phyloP scores from a whole-genome alignment of 2,329 filamentous ascomycete genomes.

The Fusarium protoensiforme region DNA sequence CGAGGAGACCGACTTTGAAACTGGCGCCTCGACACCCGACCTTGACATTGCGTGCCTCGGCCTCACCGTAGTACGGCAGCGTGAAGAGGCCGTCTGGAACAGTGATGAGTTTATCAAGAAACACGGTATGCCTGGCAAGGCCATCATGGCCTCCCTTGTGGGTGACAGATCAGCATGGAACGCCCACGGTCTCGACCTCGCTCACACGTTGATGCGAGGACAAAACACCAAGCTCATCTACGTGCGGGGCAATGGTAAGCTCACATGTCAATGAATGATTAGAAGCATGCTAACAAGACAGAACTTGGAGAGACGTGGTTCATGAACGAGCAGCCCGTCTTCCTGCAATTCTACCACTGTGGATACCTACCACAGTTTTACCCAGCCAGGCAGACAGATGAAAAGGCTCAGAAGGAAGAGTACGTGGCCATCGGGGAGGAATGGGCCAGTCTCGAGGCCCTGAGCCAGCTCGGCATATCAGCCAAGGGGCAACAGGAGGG shows the following conservation, averaged over 20 bases:
- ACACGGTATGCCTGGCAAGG: not conserved
- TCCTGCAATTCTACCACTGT: slow-evolving; percentile 26
- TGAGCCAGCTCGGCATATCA: slow-evolving; percentile 7
- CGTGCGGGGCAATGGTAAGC: slow-evolving; percentile 21
- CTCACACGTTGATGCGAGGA: slow-evolving; percentile 10
- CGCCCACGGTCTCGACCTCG: slow-evolving; percentile 9
- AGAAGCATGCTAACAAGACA: not conserved
- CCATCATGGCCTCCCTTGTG: slow-evolving; percentile 20
- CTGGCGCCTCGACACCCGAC: not conserved
- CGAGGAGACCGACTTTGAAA: slow-evolving; percentile 13
- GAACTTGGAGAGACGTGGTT: slow-evolving; percentile 29
- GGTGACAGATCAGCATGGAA: slow-evolving; percentile 21
- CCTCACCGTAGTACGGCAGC: slow-evolving; percentile 5
- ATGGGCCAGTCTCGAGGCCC: slow-evolving; percentile 21
- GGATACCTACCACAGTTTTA: slow-evolving; percentile 22
- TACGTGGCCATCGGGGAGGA: slow-evolving; percentile 23
- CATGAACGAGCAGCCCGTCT: slow-evolving; percentile 17
- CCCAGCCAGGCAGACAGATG: not conserved
- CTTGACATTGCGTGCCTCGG: not conserved
- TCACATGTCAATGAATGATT: rapidly evolving
- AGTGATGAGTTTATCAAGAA: not conserved
- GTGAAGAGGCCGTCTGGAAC: slow-evolving; percentile 8
- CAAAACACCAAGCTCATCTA: slow-evolving; percentile 10
- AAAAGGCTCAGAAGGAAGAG: slow-evolving; percentile 3
- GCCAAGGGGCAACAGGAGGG: slow-evolving; percentile 11